Base-by-base conservation (phyloP, 1,284 basidiomycete species). In the Fomitopsis betulina region DNA sequence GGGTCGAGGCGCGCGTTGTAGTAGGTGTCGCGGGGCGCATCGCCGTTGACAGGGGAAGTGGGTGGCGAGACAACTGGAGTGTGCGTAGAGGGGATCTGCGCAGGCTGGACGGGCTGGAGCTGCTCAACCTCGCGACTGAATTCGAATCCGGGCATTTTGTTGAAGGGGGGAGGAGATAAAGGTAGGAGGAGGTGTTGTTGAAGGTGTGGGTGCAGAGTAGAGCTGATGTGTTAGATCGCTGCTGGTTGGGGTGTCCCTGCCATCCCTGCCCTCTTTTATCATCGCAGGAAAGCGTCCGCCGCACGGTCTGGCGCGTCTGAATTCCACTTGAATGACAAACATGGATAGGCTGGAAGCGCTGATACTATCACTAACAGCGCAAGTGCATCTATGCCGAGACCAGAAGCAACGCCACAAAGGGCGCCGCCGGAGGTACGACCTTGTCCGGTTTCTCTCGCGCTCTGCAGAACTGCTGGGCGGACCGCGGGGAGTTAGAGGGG, bases 1-100 rank as follows among this genome's bases (percentile, higher is more conserved):
- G 86, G 84, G 71, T 88, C 85, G 27, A 86, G 68, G 45, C 84
- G 84, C 35, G 85, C 55, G 66, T 84, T 84, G 72, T 80, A 79
- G 71, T 84, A 84, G 25, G 68, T 67, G 17, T 58, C 60, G 2
- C 55, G 60, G 15, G 63, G 61, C 8, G 63, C 55, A 37, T 55
- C 58, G 8, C 53, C 61, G 49, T 63, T 60, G 33, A 53, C 56
- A 45, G 47, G 35, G 57, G 56, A 32, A 49, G 55, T 35, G 55
- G 61, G 17, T 23, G 13, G 35, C 5, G 53, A 60, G 23, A 65
- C 60, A 19, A 66, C 57, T 0, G 52, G 42, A 27, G 58, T 15
- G 23, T 55, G 25, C 12, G 42, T 12, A 19, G 55, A 51, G 32
- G 30, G 49, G 17, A 27, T 27, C 13, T 12, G 49, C n/a, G 23